Base-by-base conservation (phyloP, 2,329 filamentous ascomycete genomes). In the Pseudocercospora vitis region DNA sequence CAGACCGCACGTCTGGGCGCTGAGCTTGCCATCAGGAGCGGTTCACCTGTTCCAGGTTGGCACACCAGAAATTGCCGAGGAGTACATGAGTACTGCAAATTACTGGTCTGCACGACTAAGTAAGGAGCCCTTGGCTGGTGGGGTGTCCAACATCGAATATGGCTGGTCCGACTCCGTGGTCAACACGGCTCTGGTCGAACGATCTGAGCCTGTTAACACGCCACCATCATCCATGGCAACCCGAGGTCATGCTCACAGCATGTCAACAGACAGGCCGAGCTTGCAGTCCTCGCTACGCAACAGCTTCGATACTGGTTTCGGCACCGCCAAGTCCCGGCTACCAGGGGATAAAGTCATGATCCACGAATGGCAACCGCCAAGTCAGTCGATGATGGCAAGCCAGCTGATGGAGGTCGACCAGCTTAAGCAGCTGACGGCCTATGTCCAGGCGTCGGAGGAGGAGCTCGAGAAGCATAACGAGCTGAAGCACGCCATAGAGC, bases 31-130 rank as follows among this genome's bases (percentile, higher is more conserved):
- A 0, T 95, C 86, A 1, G 94, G 94, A 9, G 92, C 92, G 0
- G 91, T 99, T 0, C 94, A 99, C 70, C 80, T 99, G n/a, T 99
- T 99, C 80, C 91, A 97, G 67, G 94, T 94, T 45, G 94, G 94
- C 52, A 99, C 94, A 0, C 84, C 89, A 0, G 94, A 99, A 64
- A 96, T 97, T 65, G 88, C 91, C 63, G 87, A 88, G 63, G 94
- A 99, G 70, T 99, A 96, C 65, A 91, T 97, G 48, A 86, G 84
- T 14, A 95, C 91, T 1, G 90, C 89, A 65, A 99, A 99, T 73
- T 99, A 97, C 74, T 99, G 94, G 94, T 94, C 90, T 67, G 92
- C 94, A 2, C 83, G 94, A 48, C 79, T 97, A 26, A 96, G 91
- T 66, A 96, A 95, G 58, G 91, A 97, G 68, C 94, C 94, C 2